phyloP scores from a whole-genome alignment of 2,329 filamentous ascomycete genomes.

The Aschersonia sp. region DNA sequence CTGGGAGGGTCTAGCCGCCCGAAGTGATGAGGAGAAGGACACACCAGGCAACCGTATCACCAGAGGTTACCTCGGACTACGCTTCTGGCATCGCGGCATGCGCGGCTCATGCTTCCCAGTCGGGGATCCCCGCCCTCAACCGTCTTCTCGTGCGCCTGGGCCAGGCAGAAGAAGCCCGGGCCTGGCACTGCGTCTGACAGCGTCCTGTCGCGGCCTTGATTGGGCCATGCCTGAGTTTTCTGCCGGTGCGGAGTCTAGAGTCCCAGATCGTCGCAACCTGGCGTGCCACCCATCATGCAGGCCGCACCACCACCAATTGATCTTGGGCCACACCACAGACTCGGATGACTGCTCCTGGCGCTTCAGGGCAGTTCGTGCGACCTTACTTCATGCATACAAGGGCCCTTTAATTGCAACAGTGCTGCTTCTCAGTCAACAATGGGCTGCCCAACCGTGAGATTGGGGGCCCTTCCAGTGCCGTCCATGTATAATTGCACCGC shows the following conservation, averaged over 20 bases:
- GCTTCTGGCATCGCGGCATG: background rate
- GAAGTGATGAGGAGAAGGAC: background rate
- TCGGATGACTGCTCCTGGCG: background rate
- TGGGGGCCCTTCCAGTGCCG: too few relatives aligned
- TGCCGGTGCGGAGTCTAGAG: too few relatives aligned
- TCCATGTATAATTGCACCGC: too few relatives aligned
- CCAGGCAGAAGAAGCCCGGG: too few relatives aligned
- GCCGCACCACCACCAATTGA: background rate
- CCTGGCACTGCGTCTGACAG: too few relatives aligned
- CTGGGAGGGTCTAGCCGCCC: background rate
- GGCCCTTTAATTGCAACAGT: background rate
- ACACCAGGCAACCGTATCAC: background rate
- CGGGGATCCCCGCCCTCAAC: background rate
- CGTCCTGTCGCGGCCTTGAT: background rate
- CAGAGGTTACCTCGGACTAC: background rate
- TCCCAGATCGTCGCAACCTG: too few relatives aligned
- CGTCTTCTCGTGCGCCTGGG: too few relatives aligned
- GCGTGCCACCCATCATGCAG: background rate
- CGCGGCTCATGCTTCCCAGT: background rate
- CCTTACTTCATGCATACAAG: background rate
- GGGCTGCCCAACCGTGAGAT: background rate
- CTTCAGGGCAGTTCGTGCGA: background rate
- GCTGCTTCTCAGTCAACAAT: background rate
- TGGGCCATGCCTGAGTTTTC: background rate
- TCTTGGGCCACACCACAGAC: background rate